These are phyloP conservation scores for Fusarium tjaetaba DNA, from an alignment of 2,329 filamentous ascomycete genomes.

Conservation along the genomic window DNA sequence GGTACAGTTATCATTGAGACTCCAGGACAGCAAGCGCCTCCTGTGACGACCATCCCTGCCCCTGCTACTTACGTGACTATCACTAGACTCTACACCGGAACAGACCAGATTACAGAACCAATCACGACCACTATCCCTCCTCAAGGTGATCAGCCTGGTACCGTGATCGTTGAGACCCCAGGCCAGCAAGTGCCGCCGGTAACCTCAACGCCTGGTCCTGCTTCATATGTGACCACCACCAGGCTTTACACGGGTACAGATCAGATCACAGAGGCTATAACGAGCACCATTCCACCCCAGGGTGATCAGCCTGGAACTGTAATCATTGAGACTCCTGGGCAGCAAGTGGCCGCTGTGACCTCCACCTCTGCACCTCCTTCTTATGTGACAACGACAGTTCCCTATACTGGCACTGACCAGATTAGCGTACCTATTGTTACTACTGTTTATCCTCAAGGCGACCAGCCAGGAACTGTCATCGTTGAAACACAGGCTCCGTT, in stretches of 20 bases:
- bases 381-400: slow-evolving; percentile 20
- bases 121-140: slow-evolving; percentile 8
- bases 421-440: slow-evolving; percentile 4
- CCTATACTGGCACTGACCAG: slow-evolving; percentile 7
- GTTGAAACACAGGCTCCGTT: slow-evolving; percentile 21
- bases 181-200: not conserved
- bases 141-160: not conserved
- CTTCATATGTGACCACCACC: slow-evolving; percentile 7
- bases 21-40: slow-evolving; percentile 20
- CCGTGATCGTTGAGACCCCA: slow-evolving; percentile 14
- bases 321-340: slow-evolving; percentile 15
- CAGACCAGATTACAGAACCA: not conserved
- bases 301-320: slow-evolving; percentile 25
- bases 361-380: not conserved
- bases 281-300: slow-evolving; percentile 13
- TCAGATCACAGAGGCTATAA: slow-evolving; percentile 5
- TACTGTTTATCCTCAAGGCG: slow-evolving; percentile 10
- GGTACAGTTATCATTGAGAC: slow-evolving; percentile 33
- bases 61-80: slow-evolving; percentile 19
- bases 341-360: not conserved
- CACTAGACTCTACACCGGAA: slow-evolving; percentile 9
- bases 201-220: not conserved
- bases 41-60: slow-evolving; percentile 10
- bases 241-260: slow-evolving; percentile 16
- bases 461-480: slow-evolving; percentile 24